phyloP scores from a whole-genome alignment of 345 rosid species.

The Hypericum perforatum region DNA sequence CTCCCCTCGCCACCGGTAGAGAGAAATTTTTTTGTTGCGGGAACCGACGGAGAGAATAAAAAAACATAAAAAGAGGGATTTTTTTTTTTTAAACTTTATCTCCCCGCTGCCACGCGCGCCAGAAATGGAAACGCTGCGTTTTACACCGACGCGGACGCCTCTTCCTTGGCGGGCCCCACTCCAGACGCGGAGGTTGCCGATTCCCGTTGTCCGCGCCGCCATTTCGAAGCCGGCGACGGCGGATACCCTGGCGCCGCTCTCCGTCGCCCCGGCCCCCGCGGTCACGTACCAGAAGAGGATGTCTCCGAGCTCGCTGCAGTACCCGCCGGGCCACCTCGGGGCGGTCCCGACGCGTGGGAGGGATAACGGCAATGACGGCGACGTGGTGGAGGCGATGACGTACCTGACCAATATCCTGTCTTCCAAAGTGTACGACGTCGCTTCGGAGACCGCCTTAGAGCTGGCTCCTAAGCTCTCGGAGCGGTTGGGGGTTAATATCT shows the following conservation, averaged over 20 bases:
- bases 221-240: conserved; percentile 8
- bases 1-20: too few species aligned
- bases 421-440: conserved; percentile 75
- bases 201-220: conserved; percentile 10
- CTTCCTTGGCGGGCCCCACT: neutral
- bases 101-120: too few species aligned
- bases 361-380: conserved; percentile 20
- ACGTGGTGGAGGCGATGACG: conserved; percentile 42
- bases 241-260: neutral
- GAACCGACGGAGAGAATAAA: too few species aligned
- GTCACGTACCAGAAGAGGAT: conserved; percentile 16
- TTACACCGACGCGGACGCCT: neutral
- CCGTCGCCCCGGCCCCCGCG: neutral
- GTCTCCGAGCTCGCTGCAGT: conserved; percentile 55
- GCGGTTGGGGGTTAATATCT: conserved; percentile 51
- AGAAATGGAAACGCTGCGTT: too few species aligned
- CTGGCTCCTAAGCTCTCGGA: conserved; percentile 57
- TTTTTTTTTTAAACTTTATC: too few species aligned
- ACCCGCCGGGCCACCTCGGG: conserved; percentile 73
- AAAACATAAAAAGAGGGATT: too few species aligned
- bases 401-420: conserved; percentile 66
- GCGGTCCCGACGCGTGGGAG: conserved; percentile 52
- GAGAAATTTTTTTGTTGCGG: too few species aligned
- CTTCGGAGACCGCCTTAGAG: conserved; percentile 71
- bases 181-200: neutral